phyloP scores from a whole-genome alignment of 2,329 filamentous ascomycete species.

The Kalmusia sp. region DNA sequence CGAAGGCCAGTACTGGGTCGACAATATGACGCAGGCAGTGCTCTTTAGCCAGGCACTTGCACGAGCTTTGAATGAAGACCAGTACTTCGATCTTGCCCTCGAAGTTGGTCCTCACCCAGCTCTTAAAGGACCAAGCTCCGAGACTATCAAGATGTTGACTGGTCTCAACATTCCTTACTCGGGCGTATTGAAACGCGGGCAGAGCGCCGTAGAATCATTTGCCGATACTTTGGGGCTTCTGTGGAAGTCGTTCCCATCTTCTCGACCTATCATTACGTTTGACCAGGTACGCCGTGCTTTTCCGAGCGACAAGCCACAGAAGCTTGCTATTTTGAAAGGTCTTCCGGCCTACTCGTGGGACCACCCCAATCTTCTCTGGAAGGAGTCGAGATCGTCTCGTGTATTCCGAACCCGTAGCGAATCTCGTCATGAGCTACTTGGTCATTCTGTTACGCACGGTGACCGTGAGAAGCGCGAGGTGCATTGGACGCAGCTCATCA shows the following conservation, averaged over 20 bases:
- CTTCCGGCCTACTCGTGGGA: too few relatives aligned
- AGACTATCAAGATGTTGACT: conserved; percentile 37
- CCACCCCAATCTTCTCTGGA: too few relatives aligned
- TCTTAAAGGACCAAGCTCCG: conserved; percentile 50
- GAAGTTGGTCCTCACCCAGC: conserved; percentile 57
- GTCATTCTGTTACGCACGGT: too few relatives aligned
- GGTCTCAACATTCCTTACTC: conserved; percentile 21
- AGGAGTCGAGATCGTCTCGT: too few relatives aligned
- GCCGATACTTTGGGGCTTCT: neutral
- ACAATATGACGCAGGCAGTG: conserved; percentile 55
- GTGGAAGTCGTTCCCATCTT: too few relatives aligned
- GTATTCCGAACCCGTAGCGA: too few relatives aligned
- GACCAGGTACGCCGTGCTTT: too few relatives aligned
- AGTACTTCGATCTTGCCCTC: conserved; percentile 48
- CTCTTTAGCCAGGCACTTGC: conserved; percentile 53
- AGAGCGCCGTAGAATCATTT: neutral
- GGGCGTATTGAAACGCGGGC: conserved; percentile 18
- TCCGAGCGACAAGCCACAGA: too few relatives aligned
- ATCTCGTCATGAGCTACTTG: too few relatives aligned
- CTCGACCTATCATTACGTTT: neutral
- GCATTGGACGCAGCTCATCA: too few relatives aligned
- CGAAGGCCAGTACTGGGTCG: conserved; percentile 50
- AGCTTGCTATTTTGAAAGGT: too few relatives aligned
- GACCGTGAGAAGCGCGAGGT: too few relatives aligned
- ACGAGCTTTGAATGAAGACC: conserved; percentile 22